phyloP scores from a whole-genome alignment of 805 yeast species.

The Candida pini region DNA sequence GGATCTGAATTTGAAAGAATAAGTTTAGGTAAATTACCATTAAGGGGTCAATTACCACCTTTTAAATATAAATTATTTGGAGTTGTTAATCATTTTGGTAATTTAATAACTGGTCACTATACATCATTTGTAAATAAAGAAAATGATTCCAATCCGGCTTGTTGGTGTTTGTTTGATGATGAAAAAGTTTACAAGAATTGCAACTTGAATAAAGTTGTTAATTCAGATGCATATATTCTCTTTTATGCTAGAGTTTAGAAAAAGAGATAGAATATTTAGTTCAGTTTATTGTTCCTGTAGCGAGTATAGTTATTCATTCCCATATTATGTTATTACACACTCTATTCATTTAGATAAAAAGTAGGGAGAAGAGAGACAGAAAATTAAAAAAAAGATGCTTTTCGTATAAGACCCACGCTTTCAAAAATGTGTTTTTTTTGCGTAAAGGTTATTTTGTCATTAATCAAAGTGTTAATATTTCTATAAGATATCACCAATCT shows the following conservation, averaged over 20 bases:
- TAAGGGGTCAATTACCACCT: conserved; percentile 73
- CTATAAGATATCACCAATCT: conserved; percentile 20
- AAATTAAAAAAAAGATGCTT: too few species aligned
- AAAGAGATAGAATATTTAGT: too few species aligned
- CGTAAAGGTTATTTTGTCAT: neutral
- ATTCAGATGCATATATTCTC: conserved; percentile 75
- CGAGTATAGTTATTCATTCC: too few species aligned
- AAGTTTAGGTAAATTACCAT: conserved; percentile 46
- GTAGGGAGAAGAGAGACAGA: too few species aligned
- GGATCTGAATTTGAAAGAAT: conserved; percentile 38
- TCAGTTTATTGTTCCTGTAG: too few species aligned
- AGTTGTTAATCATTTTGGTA: conserved; percentile 81
- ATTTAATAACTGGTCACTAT: conserved; percentile 82
- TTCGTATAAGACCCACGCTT: too few species aligned
- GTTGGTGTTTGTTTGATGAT: conserved; percentile 86
- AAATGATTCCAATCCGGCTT: conserved; percentile 37
- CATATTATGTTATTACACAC: too few species aligned
- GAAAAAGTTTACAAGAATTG: conserved; percentile 54
- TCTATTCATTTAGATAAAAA: too few species aligned
- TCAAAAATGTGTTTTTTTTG: too few species aligned
- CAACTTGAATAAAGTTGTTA: conserved; percentile 48
- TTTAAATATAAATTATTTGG: conserved; percentile 72
- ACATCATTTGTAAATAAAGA: conserved; percentile 69
- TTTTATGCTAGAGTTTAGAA: conserved; percentile 52
- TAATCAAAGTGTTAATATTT: neutral